A percentile compares a stretch with the other conserved stretches of the same genome.
Conservation (phyloP, 169 alveolate species). For the Theileria parva region DNA sequence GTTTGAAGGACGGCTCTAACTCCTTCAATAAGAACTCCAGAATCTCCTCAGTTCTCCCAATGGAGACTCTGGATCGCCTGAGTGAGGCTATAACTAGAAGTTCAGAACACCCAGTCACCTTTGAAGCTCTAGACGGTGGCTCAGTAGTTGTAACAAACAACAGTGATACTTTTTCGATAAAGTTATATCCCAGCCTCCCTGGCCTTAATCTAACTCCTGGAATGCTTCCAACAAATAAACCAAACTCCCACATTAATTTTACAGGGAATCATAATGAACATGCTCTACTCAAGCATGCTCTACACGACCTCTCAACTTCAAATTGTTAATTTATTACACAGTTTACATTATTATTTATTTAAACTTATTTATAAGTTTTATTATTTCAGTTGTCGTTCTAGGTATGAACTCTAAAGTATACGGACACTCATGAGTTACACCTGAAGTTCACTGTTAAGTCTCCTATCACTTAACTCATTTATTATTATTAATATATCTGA, state of each 20-base stretch:
- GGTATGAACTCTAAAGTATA: not conserved
- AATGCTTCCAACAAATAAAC: conserved; percentile 1
- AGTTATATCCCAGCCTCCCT: conserved; percentile 53
- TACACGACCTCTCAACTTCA: conserved; percentile 27
- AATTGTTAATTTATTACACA: not conserved
- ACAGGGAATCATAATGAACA: conserved; percentile 46
- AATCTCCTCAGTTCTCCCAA: conserved; percentile 42
- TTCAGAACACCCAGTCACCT: conserved; percentile 22
- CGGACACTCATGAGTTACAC: not conserved
- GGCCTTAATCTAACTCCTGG: conserved; percentile 28
- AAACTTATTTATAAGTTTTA: not conserved
- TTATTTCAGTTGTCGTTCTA: not conserved
- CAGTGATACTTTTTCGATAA: conserved; percentile 34
- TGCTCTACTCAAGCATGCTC: conserved; percentile 45
- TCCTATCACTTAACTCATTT: not conserved
- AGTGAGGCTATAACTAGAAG: conserved; percentile 16
- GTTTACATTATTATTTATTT: not conserved
- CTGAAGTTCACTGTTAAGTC: not conserved
- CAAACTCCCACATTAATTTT: conserved; percentile 34
- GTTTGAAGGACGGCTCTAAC: conserved; percentile 40
- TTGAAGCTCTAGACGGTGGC: conserved; percentile 60
- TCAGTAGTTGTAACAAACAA: conserved; percentile 32
- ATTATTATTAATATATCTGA: not conserved
- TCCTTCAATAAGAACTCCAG: conserved; percentile 58
- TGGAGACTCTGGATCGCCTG: conserved; percentile 33